Evolutionary conservation across 2,329 filamentous ascomycete species (phyloP).

Genomic region (Monosporascus sp.): DNA sequence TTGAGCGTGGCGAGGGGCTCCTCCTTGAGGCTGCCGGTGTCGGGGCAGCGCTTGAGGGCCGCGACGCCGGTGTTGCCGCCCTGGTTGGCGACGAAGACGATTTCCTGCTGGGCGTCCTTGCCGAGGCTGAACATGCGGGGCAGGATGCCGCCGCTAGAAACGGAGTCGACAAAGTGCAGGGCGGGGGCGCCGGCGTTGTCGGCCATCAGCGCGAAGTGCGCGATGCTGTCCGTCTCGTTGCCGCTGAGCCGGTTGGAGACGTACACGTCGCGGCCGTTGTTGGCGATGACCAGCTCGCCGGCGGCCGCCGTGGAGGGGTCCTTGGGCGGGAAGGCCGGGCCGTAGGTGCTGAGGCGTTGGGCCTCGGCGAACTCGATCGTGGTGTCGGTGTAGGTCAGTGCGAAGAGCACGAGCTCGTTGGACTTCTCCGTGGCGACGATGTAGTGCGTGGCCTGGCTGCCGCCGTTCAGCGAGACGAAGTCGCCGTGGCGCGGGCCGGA

Average conservation of each 20-base stretch:
- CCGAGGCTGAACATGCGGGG: slow-evolving; percentile 45
- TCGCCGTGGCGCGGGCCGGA: slow-evolving; percentile 47
- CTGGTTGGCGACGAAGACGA: slow-evolving; percentile 45
- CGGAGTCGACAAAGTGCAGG: slow-evolving; percentile 16
- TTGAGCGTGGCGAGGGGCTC: slow-evolving; percentile 15
- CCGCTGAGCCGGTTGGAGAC: slow-evolving; percentile 47
- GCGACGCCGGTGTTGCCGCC: slow-evolving; percentile 34
- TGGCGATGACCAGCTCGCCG: slow-evolving; percentile 39
- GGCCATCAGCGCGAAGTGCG: slow-evolving; percentile 35
- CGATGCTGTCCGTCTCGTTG: slow-evolving; percentile 41
- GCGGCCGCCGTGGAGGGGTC: slow-evolving; percentile 35
- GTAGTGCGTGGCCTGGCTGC: slow-evolving; percentile 37
- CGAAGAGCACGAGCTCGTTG: slow-evolving; percentile 40
- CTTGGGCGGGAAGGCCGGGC: slow-evolving; percentile 27
- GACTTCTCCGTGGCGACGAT: slow-evolving; percentile 41
- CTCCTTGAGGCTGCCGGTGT: slow-evolving; percentile 14
- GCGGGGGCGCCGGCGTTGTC: slow-evolving; percentile 10
- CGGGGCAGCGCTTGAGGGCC: slow-evolving; percentile 29
- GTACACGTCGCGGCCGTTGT: slow-evolving; percentile 41
- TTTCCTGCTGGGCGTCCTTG: slow-evolving; percentile 21
- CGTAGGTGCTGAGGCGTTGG: slow-evolving; percentile 38
- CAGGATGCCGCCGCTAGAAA: slow-evolving; percentile 21
- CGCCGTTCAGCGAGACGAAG: slow-evolving; percentile 35
- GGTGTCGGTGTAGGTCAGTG: slow-evolving; percentile 32
- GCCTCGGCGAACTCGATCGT: slow-evolving; percentile 30